A percentile compares a stretch with the other conserved stretches of the same genome.
Evolutionary conservation across 371 early-diverging fungal genomes (phyloP).

Genomic region (Rhizomucor miehei): DNA sequence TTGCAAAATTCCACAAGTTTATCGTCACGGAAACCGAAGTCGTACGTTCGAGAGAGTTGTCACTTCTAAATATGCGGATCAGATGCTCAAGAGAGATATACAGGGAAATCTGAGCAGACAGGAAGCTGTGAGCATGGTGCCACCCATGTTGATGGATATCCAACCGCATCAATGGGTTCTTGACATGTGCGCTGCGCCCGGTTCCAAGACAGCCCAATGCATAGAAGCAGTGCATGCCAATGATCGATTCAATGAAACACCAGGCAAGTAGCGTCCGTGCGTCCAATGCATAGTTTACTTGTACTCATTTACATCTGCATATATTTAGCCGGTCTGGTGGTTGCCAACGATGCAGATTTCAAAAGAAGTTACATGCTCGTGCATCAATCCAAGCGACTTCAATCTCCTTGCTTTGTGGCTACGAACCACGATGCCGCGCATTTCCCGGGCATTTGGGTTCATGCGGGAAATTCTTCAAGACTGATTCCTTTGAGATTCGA

Average conservation of each 20-base stretch:
- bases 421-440: conserved; percentile 95
- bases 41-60: conserved; percentile 32
- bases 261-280: conserved; percentile 41
- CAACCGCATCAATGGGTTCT: conserved; percentile 84
- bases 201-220: conserved; percentile 91
- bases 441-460: conserved; percentile 77
- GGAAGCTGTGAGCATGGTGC: conserved; percentile 99
- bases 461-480: conserved; percentile 8
- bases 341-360: conserved; percentile 97
- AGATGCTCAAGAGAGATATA: neutral
- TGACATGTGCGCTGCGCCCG: conserved; percentile 94
- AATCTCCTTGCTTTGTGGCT: conserved; percentile 89
- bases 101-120: conserved; percentile 95
- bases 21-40: conserved; percentile 94
- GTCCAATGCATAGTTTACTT: neutral
- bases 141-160: conserved; percentile 92
- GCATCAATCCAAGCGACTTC: conserved; percentile 91
- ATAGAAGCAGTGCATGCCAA: conserved; percentile 88
- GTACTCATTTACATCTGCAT: neutral
- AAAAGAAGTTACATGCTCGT: conserved; percentile 93
- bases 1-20: conserved; percentile 86
- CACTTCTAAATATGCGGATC: no score
- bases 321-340: conserved; percentile 73
- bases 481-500: conserved; percentile 68
- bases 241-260: conserved; percentile 56